Conservation (phyloP, 2,329 filamentous ascomycete species). For the Talaromyces sp. region DNA sequence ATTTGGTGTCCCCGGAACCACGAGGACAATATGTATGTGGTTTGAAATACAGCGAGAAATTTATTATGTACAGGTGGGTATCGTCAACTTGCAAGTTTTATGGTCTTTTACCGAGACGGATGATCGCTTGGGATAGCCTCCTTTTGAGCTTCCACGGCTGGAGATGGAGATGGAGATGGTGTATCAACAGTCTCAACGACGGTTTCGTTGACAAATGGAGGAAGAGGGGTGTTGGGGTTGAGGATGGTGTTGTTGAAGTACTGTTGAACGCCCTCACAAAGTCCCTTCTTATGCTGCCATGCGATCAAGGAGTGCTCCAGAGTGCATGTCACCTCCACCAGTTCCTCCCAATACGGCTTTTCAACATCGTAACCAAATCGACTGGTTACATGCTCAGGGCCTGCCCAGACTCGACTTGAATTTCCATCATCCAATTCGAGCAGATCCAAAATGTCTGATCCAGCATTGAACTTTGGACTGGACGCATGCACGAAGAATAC, state of each 20-base stretch:
- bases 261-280: slow-evolving; percentile 18
- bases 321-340: slow-evolving; percentile 32
- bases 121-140: too few species aligned
- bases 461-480: slow-evolving; percentile 36
- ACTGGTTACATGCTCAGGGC: slow-evolving; percentile 23
- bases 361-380: slow-evolving; percentile 37
- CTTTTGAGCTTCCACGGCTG: neutral
- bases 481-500: slow-evolving; percentile 38
- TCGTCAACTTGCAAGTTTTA: too few species aligned
- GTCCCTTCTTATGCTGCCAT: slow-evolving; percentile 22
- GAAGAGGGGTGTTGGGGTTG: neutral
- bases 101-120: too few species aligned
- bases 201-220: neutral
- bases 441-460: slow-evolving; percentile 25
- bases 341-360: slow-evolving; percentile 34
- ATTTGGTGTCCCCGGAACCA: too few species aligned
- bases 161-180: neutral
- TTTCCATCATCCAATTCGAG: neutral
- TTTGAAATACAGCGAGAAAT: too few species aligned
- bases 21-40: too few species aligned
- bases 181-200: too few species aligned
- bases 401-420: slow-evolving; percentile 24
- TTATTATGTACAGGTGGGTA: too few species aligned
- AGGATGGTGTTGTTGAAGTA: slow-evolving; percentile 14
- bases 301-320: slow-evolving; percentile 28